Percentiles rank a stretch among this genome's conserved stretches.
phyloP scores from a whole-genome alignment of 2,329 filamentous ascomycete genomes.

The Venturia asperata region DNA sequence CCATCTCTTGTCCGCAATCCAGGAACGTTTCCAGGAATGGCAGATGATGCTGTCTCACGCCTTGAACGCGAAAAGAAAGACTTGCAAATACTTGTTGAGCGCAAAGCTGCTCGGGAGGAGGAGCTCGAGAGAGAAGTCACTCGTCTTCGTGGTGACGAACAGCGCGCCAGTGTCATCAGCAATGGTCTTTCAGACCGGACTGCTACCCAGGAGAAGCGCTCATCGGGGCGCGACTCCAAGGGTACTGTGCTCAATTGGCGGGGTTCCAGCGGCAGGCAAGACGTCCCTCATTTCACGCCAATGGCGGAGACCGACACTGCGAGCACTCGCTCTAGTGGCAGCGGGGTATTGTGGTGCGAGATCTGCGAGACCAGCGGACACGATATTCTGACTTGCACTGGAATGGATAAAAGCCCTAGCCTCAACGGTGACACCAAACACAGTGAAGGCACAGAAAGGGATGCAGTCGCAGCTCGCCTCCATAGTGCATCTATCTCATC shows the following conservation, averaged over 20 bases:
- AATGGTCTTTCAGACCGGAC: slow-evolving; percentile 46
- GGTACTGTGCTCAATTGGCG: slow-evolving; percentile 53
- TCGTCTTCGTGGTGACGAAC: slow-evolving; percentile 36
- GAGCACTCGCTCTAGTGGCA: slow-evolving; percentile 48
- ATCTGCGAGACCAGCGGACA: slow-evolving; percentile 90
- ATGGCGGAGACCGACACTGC: slow-evolving; percentile 61
- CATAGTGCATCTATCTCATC: slow-evolving; percentile 18
- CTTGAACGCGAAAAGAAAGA: slow-evolving; percentile 76
- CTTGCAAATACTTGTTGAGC: slow-evolving; percentile 64
- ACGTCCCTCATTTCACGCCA: slow-evolving; percentile 53
- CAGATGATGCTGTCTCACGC: slow-evolving; percentile 54
- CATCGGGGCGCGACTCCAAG: slow-evolving; percentile 58
- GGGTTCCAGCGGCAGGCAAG: slow-evolving; percentile 39
- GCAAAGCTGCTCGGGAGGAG: slow-evolving; percentile 67
- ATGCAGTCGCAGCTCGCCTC: background rate
- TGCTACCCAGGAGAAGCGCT: slow-evolving; percentile 42
- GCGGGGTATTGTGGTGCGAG: slow-evolving; percentile 74
- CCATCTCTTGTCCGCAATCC: slow-evolving; percentile 28
- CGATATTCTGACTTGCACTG: slow-evolving; percentile 89
- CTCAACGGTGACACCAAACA: slow-evolving; percentile 6
- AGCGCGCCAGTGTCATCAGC: slow-evolving; percentile 48
- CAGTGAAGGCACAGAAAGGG: background rate
- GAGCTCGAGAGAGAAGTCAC: slow-evolving; percentile 81
- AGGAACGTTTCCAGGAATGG: slow-evolving; percentile 24
- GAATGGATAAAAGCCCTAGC: slow-evolving; percentile 47